Evolutionary conservation across 2,329 filamentous ascomycete genomes (phyloP).

Genomic region (Macrophomina pseudophaseolina): DNA sequence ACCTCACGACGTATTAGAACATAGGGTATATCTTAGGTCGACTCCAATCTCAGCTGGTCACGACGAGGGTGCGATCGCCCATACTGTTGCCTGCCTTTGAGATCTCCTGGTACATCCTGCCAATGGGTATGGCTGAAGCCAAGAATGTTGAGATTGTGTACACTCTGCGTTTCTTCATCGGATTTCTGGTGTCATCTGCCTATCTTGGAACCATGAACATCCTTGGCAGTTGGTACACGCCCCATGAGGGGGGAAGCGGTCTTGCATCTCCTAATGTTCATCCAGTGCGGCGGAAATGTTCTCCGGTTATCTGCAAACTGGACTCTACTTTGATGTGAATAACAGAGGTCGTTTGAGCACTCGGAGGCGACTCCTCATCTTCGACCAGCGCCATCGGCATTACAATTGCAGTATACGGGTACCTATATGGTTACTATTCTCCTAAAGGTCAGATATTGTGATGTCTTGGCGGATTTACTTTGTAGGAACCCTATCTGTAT

Average conservation of each 20-base stretch:
- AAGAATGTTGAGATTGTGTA: slow-evolving; percentile 47
- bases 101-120: slow-evolving; percentile 47
- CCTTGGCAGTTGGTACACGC: slow-evolving; percentile 48
- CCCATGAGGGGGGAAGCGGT: slow-evolving; percentile 57
- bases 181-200: slow-evolving; percentile 42
- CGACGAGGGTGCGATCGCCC: slow-evolving; percentile 32
- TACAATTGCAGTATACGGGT: background rate
- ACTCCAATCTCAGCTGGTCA: slow-evolving; percentile 36
- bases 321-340: slow-evolving; percentile 24
- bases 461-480: too few relatives aligned
- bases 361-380: slow-evolving; percentile 36
- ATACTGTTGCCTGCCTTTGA: slow-evolving; percentile 49
- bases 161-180: slow-evolving; percentile 46
- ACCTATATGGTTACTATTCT: background rate
- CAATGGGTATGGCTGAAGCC: slow-evolving; percentile 46
- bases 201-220: slow-evolving; percentile 44
- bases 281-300: slow-evolving; percentile 25
- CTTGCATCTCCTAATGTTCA: slow-evolving; percentile 64
- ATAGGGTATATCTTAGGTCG: slow-evolving; percentile 37
- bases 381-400: background rate
- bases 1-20: slow-evolving; percentile 37
- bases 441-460: background rate
- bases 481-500: too few relatives aligned
- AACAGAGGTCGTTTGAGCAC: slow-evolving; percentile 35
- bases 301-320: slow-evolving; percentile 29